Percentiles rank a stretch among this genome's conserved stretches.
Evolutionary conservation across 2,329 filamentous ascomycete species (phyloP).

Genomic region (Cercospora zeina): DNA sequence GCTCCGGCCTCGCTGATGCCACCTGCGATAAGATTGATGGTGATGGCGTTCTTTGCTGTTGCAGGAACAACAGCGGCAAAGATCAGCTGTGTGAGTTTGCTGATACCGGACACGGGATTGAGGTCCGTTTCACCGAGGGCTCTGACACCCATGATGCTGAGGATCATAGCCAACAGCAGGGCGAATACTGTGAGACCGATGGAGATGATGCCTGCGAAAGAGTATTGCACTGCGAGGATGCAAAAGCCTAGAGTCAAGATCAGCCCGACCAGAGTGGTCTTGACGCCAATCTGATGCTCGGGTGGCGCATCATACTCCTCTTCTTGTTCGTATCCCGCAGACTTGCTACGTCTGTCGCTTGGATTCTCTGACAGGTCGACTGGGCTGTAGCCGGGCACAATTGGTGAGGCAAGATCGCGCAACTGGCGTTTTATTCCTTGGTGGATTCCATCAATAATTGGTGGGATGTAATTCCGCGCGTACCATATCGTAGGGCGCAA

Average conservation of each 20-base stretch:
- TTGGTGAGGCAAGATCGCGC: constrained; percentile 39
- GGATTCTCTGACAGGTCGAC: constrained; percentile 36
- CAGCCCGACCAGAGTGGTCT: constrained; percentile 72
- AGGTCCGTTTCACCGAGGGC: constrained; percentile 80
- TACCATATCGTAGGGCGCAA: constrained; percentile 61
- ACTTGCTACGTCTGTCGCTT: constrained; percentile 15
- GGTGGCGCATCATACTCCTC: constrained; percentile 74
- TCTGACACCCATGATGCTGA: constrained; percentile 65
- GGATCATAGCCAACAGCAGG: constrained; percentile 70
- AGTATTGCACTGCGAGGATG: constrained; percentile 74
- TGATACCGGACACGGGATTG: constrained; percentile 94
- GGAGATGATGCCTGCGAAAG: constrained; percentile 81
- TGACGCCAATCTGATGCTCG: constrained; percentile 74
- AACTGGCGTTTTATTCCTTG: constrained; percentile 39
- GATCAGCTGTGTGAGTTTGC: constrained; percentile 91
- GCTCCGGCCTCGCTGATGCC: constrained; percentile 84
- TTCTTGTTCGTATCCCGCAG: constrained; percentile 30
- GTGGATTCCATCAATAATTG: constrained; percentile 33
- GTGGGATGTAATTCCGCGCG: constrained; percentile 44
- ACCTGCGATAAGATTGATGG: constrained; percentile 92
- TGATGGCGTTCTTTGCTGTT: constrained; percentile 77
- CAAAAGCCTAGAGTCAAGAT: constrained; percentile 76
- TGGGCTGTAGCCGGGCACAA: constrained; percentile 44
- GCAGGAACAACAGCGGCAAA: constrained; percentile 87
- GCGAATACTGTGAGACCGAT: constrained; percentile 81